Conservation (phyloP, 2,329 filamentous ascomycete genomes). For the Phoma sp. region DNA sequence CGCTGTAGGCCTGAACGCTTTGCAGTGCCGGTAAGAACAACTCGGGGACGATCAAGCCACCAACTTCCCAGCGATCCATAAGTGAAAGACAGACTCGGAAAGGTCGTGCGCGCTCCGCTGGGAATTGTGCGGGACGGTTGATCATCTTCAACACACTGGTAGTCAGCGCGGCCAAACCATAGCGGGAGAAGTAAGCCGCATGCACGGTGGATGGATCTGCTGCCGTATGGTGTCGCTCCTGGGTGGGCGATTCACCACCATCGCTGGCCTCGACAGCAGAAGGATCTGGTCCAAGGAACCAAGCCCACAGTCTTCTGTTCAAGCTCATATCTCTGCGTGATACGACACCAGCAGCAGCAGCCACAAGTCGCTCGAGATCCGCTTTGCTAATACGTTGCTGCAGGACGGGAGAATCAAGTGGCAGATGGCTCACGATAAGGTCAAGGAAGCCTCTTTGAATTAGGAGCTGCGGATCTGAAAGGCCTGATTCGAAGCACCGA, state of each 20-base stretch:
- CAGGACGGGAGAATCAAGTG: conserved; percentile 81
- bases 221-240: conserved; percentile 60
- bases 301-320: conserved; percentile 93
- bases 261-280: conserved; percentile 48
- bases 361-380: conserved; percentile 82
- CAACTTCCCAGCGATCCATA: conserved; percentile 99
- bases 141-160: conserved; percentile 81
- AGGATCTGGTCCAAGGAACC: conserved; percentile 86
- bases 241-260: conserved; percentile 46
- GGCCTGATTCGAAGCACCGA: conserved; percentile 88
- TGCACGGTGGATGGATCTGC: conserved; percentile 56
- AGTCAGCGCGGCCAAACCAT: conserved; percentile 77
- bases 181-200: conserved; percentile 76
- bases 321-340: conserved; percentile 94
- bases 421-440: conserved; percentile 86
- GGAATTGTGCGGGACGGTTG: conserved; percentile 59
- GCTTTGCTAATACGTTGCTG: conserved; percentile 74
- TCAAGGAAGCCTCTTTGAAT: conserved; percentile 96
- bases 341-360: conserved; percentile 86
- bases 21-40: conserved; percentile 87
- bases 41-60: conserved; percentile 84
- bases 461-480: conserved; percentile 85
- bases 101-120: conserved; percentile 77
- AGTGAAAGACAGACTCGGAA: conserved; percentile 92
- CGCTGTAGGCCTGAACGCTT: conserved; percentile 79